Percentiles rank a stretch among this genome's conserved stretches.
These are phyloP conservation scores for Tetradesmus lagerheimii DNA, from an alignment of 139 green algal species.

Conservation along the genomic window DNA sequence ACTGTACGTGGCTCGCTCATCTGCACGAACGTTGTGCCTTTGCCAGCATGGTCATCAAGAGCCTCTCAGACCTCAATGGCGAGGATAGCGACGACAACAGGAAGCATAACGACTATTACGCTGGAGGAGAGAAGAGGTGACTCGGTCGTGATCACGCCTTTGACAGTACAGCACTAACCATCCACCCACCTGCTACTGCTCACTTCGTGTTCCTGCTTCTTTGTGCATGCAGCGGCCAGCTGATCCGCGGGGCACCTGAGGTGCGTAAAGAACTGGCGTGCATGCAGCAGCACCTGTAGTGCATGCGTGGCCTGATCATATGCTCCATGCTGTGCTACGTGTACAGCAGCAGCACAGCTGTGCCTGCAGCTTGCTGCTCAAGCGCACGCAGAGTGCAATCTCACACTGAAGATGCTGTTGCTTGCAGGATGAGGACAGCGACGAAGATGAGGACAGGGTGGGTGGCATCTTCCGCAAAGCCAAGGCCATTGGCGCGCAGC, in stretches of 20 bases:
- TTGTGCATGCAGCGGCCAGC: slow-evolving; percentile 64
- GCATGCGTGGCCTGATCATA: not conserved
- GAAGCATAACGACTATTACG: slow-evolving; percentile 86
- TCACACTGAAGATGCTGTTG: not conserved
- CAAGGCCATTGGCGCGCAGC: slow-evolving; percentile 62
- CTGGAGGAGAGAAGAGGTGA: slow-evolving; percentile 87
- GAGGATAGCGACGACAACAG: slow-evolving; percentile 60
- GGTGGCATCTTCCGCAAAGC: slow-evolving; percentile 76
- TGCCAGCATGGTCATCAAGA: slow-evolving; percentile 59
- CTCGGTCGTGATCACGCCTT: not conserved
- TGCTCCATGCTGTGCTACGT: not conserved
- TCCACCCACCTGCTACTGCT: not conserved
- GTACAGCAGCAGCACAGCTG: not conserved
- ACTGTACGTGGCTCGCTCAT: not conserved
- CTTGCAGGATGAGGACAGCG: slow-evolving; percentile 41
- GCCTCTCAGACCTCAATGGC: slow-evolving; percentile 65
- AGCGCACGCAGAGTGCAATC: not conserved
- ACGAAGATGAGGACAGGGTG: slow-evolving; percentile 60
- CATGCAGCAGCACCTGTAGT: not conserved
- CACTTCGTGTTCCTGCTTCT: not conserved
- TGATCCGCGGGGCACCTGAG: slow-evolving; percentile 72
- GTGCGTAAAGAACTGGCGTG: not conserved
- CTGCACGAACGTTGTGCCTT: not conserved
- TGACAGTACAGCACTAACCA: not conserved
- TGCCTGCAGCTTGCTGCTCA: not conserved